Conservation (phyloP, 495 filamentous ascomycete genomes). For the Hypoxylon fragiforme region DNA sequence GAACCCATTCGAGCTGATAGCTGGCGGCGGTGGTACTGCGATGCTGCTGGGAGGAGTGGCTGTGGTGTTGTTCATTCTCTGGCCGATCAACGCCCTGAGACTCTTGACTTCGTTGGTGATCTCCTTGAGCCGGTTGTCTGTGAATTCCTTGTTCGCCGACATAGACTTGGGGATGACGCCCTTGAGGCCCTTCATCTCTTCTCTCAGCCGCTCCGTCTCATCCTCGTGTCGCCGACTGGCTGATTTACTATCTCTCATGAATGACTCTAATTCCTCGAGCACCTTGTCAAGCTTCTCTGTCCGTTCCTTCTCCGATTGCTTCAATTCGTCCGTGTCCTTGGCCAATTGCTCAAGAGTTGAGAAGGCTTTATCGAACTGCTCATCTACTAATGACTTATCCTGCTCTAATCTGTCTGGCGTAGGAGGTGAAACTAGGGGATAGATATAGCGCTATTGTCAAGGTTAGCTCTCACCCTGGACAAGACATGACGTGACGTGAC, state of each 20-base stretch:
- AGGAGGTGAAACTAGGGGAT: constrained; percentile 87
- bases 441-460: constrained; percentile 72
- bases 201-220: constrained; percentile 79
- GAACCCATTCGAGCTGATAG: constrained; percentile 36
- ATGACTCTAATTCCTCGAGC: constrained; percentile 78
- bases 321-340: constrained; percentile 85
- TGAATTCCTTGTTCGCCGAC: constrained; percentile 79
- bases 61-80: constrained; percentile 66
- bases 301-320: constrained; percentile 79
- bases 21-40: constrained; percentile 29
- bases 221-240: constrained; percentile 78
- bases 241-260: constrained; percentile 78
- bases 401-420: constrained; percentile 90
- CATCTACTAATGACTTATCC: constrained; percentile 90
- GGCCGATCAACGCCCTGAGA: constrained; percentile 82
- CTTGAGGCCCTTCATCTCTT: constrained; percentile 81
- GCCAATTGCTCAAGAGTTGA: constrained; percentile 86
- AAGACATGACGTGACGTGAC: too few relatives aligned
- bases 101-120: constrained; percentile 88
- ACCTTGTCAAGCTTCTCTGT: constrained; percentile 83
- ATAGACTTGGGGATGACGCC: constrained; percentile 86
- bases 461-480: not conserved
- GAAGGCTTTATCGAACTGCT: constrained; percentile 88
- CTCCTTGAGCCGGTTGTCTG: constrained; percentile 79
- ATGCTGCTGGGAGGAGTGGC: constrained; percentile 36